phyloP scores from a whole-genome alignment of 257 asterid genomes.

The Fraxinus excelsior region DNA sequence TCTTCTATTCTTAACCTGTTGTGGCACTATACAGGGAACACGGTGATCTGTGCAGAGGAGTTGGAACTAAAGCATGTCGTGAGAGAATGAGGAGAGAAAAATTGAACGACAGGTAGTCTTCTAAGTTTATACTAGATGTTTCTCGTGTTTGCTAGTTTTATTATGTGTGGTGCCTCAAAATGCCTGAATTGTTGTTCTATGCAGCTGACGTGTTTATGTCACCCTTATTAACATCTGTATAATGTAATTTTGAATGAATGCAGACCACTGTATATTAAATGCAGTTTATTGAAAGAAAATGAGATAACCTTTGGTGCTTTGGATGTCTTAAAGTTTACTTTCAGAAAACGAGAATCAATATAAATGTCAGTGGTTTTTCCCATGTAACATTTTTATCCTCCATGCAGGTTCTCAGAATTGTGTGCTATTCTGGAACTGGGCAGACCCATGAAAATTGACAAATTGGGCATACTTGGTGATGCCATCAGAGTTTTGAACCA shows the following conservation, averaged over 20 bases:
- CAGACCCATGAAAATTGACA: slow-evolving; percentile 65
- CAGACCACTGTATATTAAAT: neutral
- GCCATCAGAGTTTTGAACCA: slow-evolving; percentile 61
- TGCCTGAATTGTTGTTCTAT: slow-evolving; percentile 1
- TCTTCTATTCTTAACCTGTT: neutral
- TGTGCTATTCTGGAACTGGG: slow-evolving; percentile 69
- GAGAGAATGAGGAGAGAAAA: slow-evolving; percentile 76
- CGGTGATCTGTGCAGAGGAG: slow-evolving; percentile 37
- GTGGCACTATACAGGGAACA: slow-evolving; percentile 46
- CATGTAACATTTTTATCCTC: neutral
- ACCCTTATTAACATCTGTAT: neutral
- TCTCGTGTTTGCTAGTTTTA: neutral
- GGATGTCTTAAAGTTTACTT: neutral
- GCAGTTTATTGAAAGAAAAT: neutral
- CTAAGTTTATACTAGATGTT: slow-evolving; percentile 11
- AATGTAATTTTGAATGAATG: neutral
- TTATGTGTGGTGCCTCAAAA: neutral
- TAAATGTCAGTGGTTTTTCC: neutral
- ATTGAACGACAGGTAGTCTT: slow-evolving; percentile 58
- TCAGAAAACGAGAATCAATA: too few relatives aligned
- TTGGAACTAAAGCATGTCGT: slow-evolving; percentile 73
- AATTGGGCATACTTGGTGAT: slow-evolving; percentile 33
- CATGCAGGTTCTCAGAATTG: slow-evolving; percentile 65
- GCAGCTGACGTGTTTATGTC: slow-evolving; percentile 7
- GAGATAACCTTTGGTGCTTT: neutral